Base-by-base conservation (phyloP, 768 basidiomycete genomes). In the Auricularia sp. region DNA sequence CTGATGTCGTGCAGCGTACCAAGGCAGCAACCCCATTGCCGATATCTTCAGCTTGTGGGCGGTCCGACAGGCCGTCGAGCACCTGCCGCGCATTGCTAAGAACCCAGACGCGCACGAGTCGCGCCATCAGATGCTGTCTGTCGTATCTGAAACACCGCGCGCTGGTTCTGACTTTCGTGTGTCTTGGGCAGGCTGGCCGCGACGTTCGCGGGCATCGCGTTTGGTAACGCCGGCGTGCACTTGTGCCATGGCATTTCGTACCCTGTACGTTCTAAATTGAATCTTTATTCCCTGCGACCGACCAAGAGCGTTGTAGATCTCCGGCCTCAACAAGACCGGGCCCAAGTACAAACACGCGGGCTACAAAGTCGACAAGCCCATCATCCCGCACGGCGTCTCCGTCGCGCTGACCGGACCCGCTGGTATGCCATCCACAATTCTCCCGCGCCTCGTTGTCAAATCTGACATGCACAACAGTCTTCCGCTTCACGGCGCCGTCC, bases 11-110 rank as follows among this genome's bases (percentile, higher is more conserved):
- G 8, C 39, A 7, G 89, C 93, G 3, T 97, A 96, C 71, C 94
- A 96, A 75, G 94, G 93, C 66, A 88, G 89, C 72, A 96, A 96
- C 71, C 92, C 91, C 3, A 89, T 98, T 61, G 93, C 94, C 2
- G 96, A 98, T 72, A 91, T 98, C 59, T 98, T 98, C 78, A 92
- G 92, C 18, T 78, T 89, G 64, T 98, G 80, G 80, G 95, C 96
- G 2, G 78, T 98, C 65, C 83, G 85, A 70, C 89, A 92, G 14
- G 91, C 94, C 0, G 88, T 98, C 54, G 85, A 92, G 73, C 87
- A 92, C 71, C 83, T 98, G 21, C 96, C 95, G 14, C 84, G 90
- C 29, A 85, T 98, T 54, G 88, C 91, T 1, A 89, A 86, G 72
- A 83, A 96, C 72, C 81, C 75, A 14, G 82, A 85, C 59, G 92